Conservation (phyloP, 2,329 filamentous ascomycete genomes). For the Microcyclosporella mali region DNA sequence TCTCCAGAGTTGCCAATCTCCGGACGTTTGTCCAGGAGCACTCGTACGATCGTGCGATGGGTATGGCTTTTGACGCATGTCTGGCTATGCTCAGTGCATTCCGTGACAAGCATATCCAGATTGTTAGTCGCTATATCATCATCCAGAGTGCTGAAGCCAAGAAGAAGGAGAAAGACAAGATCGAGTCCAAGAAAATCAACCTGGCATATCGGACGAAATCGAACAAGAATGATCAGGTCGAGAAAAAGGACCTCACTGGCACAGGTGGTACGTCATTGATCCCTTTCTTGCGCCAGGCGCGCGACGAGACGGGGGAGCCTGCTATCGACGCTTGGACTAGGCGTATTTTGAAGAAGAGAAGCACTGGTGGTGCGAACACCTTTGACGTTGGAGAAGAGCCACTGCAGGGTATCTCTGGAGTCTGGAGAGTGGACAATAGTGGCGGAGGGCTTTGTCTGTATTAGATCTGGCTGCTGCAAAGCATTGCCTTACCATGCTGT, state of each 20-base stretch:
- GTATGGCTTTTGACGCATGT: slow-evolving; percentile 83
- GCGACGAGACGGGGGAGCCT: slow-evolving; percentile 91
- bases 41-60: slow-evolving; percentile 57
- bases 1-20: slow-evolving; percentile 76
- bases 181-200: slow-evolving; percentile 39
- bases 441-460: slow-evolving; percentile 39
- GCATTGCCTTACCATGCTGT: slow-evolving; percentile 1
- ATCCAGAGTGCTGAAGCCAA: slow-evolving; percentile 69
- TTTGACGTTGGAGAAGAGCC: slow-evolving; percentile 10
- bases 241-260: slow-evolving; percentile 63
- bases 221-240: slow-evolving; percentile 34
- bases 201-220: slow-evolving; percentile 27
- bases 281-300: slow-evolving; percentile 90
- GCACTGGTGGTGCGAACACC: slow-evolving; percentile 4
- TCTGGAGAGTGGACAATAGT: slow-evolving; percentile 77
- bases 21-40: slow-evolving; percentile 68
- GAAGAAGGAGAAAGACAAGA: slow-evolving; percentile 25
- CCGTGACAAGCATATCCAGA: slow-evolving; percentile 90
- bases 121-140: slow-evolving; percentile 94
- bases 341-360: slow-evolving; percentile 50
- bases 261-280: slow-evolving; percentile 93
- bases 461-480: slow-evolving; percentile 32
- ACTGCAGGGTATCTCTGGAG: slow-evolving; percentile 66
- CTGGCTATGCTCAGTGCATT: slow-evolving; percentile 71
- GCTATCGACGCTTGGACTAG: slow-evolving; percentile 65